Base-by-base conservation (phyloP, 2,329 filamentous ascomycete genomes). In the Paraphoma chrysanthemicola region DNA sequence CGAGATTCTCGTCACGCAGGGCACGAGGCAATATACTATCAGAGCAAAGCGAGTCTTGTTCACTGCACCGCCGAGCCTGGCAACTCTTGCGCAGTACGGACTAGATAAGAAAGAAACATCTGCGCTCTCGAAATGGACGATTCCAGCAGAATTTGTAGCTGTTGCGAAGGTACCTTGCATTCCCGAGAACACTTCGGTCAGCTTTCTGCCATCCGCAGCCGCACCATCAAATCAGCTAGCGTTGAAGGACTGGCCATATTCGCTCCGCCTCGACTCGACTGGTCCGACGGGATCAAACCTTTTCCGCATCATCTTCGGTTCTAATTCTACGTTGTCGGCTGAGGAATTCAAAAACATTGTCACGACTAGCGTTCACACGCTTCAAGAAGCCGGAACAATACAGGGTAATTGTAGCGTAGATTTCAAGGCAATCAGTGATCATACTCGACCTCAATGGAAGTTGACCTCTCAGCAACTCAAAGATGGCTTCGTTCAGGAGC, bases 31-130 rank as follows among this genome's bases (percentile, higher is more conserved):
- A 5, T 56, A 55, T 29, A 43, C 53, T 2, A 64, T 68, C 55
- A 59, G 65, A 41, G 66, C 66, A 30, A 64, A 64, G 29, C 56
- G 54, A 3, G 42, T 68, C 16, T 56, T 70, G 6, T 67, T 51
- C 44, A 60, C 66, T 11, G 58, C 67, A 10, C 44, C 46, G 3
- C 65, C 61, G 4, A 61, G 48, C 30, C 44, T 57, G 2, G 28
- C 44, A 5, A 64, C 60, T 36, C 53, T 70, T 0, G 17, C 49
- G 9, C 33, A 56, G 3, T 67, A 65, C 44, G 54, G 54, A 12
- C 50, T 54, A 2, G 56, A 67, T 38, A 14, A 55, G 5, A 59
- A 62, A 17, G 52, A 62, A 44, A 52, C 51, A 39, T 56, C 61
- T 14, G 56, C 61, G 3, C 64, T 68, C 29, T 29, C 46, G 5